Evolutionary conservation across 139 green algal species (phyloP).

Genomic region (Deuterostichococcus epilithicus): DNA sequence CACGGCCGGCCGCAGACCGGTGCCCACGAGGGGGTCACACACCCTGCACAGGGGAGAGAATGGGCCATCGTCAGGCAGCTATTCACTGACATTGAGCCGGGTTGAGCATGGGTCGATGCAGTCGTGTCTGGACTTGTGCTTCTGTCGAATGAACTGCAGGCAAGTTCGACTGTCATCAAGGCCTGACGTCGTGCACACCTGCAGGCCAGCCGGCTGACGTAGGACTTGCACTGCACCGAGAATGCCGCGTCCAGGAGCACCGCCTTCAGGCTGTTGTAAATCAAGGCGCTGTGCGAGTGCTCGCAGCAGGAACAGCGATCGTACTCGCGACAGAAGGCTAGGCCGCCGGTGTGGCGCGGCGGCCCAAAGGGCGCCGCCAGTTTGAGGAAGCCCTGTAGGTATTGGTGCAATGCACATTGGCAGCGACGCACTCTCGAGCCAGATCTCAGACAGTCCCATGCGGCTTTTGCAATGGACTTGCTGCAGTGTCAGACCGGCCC

Average conservation of each 20-base stretch:
- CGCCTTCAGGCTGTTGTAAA: background rate
- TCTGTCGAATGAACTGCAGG: too few species aligned
- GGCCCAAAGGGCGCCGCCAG: background rate
- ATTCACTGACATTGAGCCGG: too few species aligned
- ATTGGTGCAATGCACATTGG: too few species aligned
- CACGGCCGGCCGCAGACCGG: background rate
- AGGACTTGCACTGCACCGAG: background rate
- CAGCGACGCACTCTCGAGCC: too few species aligned
- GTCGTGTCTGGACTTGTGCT: too few species aligned
- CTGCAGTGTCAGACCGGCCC: too few species aligned
- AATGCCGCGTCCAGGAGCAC: background rate
- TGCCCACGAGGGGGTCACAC: background rate
- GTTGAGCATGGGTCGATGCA: too few species aligned
- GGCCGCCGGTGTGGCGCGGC: background rate
- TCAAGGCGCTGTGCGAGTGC: background rate
- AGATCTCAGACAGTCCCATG: too few species aligned
- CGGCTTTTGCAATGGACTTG: too few species aligned
- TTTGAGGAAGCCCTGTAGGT: background rate
- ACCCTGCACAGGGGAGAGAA: too few species aligned
- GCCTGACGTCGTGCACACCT: background rate
- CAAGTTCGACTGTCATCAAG: too few species aligned
- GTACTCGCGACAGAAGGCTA: background rate
- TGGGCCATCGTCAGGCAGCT: too few species aligned
- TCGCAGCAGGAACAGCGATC: background rate
- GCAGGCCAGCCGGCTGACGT: background rate